Evolutionary conservation across 2,329 filamentous ascomycete species (phyloP).

Genomic region (Thielaviopsis euricoi): DNA sequence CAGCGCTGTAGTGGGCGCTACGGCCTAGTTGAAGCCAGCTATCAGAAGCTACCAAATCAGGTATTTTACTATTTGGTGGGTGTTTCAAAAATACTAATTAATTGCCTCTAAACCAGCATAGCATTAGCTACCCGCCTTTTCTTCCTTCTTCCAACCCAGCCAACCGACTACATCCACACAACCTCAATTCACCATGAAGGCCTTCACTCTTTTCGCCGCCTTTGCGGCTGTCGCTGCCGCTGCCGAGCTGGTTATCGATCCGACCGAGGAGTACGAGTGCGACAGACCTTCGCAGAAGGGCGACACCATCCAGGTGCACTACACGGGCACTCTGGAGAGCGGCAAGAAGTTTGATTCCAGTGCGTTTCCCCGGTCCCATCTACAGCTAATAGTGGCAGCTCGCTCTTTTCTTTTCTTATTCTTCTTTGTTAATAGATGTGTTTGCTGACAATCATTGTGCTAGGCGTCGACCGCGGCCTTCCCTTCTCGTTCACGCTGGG

Average conservation of each 20-base stretch:
- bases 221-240: slow-evolving; percentile 34
- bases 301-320: slow-evolving; percentile 75
- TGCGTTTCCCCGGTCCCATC: slow-evolving; percentile 19
- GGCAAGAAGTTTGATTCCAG: slow-evolving; percentile 73
- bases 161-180: not conserved
- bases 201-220: slow-evolving; percentile 31
- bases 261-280: slow-evolving; percentile 59
- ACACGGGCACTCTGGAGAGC: slow-evolving; percentile 63
- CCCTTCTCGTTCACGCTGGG: slow-evolving; percentile 74
- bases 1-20: no score
- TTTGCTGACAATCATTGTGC: not conserved
- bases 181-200: slow-evolving; percentile 26
- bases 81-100: no score
- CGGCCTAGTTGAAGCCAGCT: no score
- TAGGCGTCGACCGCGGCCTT: slow-evolving; percentile 52
- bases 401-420: no score
- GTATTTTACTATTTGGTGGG: no score
- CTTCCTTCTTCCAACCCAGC: not conserved
- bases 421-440: no score
- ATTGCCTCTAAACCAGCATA: no score
- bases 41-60: no score
- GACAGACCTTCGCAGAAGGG: slow-evolving; percentile 59
- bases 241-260: slow-evolving; percentile 58
- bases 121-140: not conserved
- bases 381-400: no score